Evolutionary conservation across 2,329 filamentous ascomycete genomes (phyloP), one percentile per base, ranked within the genome.

Genomic region (Colletotrichum lindemuthianum): DNA sequence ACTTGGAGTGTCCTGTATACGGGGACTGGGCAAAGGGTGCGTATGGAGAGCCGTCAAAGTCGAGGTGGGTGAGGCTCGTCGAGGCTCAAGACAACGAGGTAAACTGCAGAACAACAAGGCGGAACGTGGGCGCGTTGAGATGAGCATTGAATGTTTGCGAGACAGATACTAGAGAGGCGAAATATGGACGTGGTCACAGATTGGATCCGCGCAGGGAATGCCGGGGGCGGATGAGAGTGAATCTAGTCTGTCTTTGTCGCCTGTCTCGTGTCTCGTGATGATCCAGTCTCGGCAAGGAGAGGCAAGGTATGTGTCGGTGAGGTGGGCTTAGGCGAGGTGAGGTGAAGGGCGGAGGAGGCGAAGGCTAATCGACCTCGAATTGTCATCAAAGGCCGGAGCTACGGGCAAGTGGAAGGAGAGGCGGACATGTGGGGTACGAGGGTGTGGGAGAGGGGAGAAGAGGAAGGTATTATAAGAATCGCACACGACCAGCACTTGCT

Each of bases 71-170:
- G 59, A 56, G 16, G 32, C 32, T 56, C 61, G 58, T 61, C 32
- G 41, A 34, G 56, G 32, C 39, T 49, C 34, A 9, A 36, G 47
- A 56, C 58, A 65, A 55, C 33, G 61, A 65, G 51, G 57, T 45
- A 61, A 61, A 50, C 58, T 47, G 59, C 58, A 65, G 47, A 65
- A 54, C 24, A 50, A 59, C 63, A 53, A 50, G 53, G 59, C 60
- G 59, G 59, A 59, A 66, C 63, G 63, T 44, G 45, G 58, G 24
- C 47, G 61, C 63, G 59, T 63, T 66, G 60, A 58, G 63, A 63
- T 64, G 63, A 64, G 63, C 63, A 66, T 66, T 59, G 63, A 59
- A 66, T 64, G 63, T 64, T 66, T 66, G 49, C 63, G 49, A 61
- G 47, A 15, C 32, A 34, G 49, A 41, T 16, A 52, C 45, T 51